Conservation (phyloP, 305 asterid species). For the Fraxinus angustifolia region DNA sequence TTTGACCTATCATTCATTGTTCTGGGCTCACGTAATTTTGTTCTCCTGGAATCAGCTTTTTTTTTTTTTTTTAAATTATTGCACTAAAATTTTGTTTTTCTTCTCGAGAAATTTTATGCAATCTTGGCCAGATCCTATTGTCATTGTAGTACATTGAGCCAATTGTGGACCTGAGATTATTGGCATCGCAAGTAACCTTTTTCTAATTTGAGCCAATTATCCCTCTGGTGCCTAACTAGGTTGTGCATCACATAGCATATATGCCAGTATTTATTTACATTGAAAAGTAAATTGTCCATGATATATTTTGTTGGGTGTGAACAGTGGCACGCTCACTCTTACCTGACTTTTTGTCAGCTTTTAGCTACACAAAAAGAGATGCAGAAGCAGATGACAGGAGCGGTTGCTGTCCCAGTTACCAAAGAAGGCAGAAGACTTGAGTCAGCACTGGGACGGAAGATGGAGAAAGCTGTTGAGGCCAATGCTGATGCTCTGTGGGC, state of each 20-base stretch:
- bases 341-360: conserved; percentile 41
- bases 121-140: background rate
- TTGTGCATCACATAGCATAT: background rate
- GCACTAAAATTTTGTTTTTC: background rate
- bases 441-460: conserved; percentile 60
- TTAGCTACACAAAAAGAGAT: conserved; percentile 60
- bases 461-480: conserved; percentile 71
- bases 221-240: background rate
- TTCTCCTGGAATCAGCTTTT: background rate
- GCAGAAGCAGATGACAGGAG: conserved; percentile 67
- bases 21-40: background rate
- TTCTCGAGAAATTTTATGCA: background rate
- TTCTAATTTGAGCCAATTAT: background rate
- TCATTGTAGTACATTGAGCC: background rate
- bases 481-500: conserved; percentile 81
- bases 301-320: background rate
- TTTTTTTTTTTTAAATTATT: background rate
- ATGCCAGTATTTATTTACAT: background rate
- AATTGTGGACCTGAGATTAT: background rate
- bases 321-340: conserved; percentile 14
- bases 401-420: conserved; percentile 53
- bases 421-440: conserved; percentile 85
- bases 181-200: background rate
- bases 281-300: background rate
- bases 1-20: background rate